Evolutionary conservation across 805 yeast species (phyloP), one percentile per base, ranked within the genome.

Genomic region (Jamesozyma jinghongensis): DNA sequence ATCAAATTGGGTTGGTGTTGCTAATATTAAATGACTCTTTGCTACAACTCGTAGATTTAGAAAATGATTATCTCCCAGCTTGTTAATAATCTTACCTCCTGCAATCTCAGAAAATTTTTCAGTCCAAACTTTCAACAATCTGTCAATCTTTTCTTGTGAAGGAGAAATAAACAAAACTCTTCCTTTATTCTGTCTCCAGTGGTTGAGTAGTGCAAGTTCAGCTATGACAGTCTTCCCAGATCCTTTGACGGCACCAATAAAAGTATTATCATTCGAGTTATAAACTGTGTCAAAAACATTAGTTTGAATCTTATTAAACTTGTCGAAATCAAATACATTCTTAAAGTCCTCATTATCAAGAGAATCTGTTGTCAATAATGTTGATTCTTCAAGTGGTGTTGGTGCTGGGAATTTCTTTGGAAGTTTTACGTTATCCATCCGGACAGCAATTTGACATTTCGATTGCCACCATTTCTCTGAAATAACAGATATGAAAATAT

Each of bases 401-500:
- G 61, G 56, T 8, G 59, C 47, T 3, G 62, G 59, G 34, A 59
- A 57, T 25, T 52, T 57, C 44, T 52, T 57, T 11, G 62, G 63
- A 4, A 56, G 43, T 11, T 42, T 38, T 8, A 59, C 37, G 20
- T 45, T 43, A 19, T 45, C 51, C 12, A 58, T 38, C 41, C 76
- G 59, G 1, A 86, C 67, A 0, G 95, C 85, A 1, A 73, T 56
- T 44, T 73, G 74, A 46, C 71, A 67, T 41, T 75, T 84, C 42
- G 86, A 76, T 46, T 85, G 88, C 4, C 87, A 62, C 98, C 97
- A 92, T 44, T 70, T 75, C 43, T 88, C 94, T 42, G 94, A 85
- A 2, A 82, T 61, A 11, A 88, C 58, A 0, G 81, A 69, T 4
- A 87, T 71, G 58, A 82, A 85, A 48, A 81, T 78, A 49, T 77